Evolutionary conservation across 169 alveolate genomes (phyloP).

Genomic region (Eimeria acervulina): DNA sequence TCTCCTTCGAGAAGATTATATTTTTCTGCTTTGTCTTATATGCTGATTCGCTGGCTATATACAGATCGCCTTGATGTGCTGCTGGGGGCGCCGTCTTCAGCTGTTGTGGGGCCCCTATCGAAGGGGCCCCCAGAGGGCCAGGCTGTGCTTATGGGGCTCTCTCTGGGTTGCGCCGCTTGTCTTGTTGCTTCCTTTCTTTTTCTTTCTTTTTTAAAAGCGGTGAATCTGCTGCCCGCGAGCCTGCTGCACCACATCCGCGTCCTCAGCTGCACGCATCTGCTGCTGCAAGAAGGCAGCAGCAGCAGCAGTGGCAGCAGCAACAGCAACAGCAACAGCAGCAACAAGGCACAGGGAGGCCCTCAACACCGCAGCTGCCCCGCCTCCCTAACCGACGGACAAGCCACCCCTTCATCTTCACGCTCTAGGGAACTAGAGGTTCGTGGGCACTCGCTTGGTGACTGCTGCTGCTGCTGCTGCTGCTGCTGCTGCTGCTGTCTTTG

Average conservation of each 20-base stretch:
- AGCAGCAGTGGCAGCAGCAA: slow-evolving; percentile 23
- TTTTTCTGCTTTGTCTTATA: slow-evolving; percentile 33
- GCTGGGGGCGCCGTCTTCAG: slow-evolving; percentile 65
- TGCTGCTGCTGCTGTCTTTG: slow-evolving; percentile 1
- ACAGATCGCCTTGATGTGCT: slow-evolving; percentile 51
- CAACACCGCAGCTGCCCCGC: neutral
- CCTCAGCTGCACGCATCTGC: slow-evolving; percentile 48
- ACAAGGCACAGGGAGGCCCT: neutral
- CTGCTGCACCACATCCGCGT: slow-evolving; percentile 58
- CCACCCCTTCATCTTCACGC: slow-evolving; percentile 42
- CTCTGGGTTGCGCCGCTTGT: slow-evolving; percentile 22
- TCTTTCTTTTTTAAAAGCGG: neutral
- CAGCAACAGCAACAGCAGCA: neutral
- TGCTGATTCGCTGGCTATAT: slow-evolving; percentile 23
- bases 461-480: slow-evolving; percentile 23
- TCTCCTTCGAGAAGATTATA: slow-evolving; percentile 17
- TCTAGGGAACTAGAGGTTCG: slow-evolving; percentile 54
- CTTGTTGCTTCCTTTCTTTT: neutral
- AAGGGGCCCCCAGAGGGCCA: slow-evolving; percentile 76
- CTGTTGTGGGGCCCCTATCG: slow-evolving; percentile 72
- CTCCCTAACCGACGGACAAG: neutral
- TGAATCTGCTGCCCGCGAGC: slow-evolving; percentile 10
- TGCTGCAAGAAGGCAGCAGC: slow-evolving; percentile 52
- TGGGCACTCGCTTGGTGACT: neutral
- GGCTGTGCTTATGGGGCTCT: neutral